These are phyloP conservation scores for Candida sanyaensis DNA, from an alignment of 1,139 yeast genomes.

Conservation along the genomic window DNA sequence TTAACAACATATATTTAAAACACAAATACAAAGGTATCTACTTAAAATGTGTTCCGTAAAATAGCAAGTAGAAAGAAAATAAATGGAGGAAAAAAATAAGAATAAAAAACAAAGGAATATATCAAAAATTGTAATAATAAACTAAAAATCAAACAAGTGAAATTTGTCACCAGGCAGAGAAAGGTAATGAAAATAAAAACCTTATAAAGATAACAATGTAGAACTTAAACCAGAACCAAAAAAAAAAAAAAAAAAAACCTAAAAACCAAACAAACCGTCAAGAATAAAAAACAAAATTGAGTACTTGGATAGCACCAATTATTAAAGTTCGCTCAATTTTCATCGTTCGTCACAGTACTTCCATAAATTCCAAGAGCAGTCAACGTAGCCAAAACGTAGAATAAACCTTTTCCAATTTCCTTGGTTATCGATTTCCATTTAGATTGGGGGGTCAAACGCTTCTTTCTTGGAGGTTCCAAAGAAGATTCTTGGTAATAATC, in stretches of 20 bases:
- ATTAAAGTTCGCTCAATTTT: not conserved
- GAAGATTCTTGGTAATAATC: not conserved
- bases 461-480: conserved; percentile 14
- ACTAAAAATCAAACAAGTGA: not conserved
- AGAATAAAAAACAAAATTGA: not conserved
- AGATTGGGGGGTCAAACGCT: conserved; percentile 7
- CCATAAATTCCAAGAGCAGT: conserved; percentile 45
- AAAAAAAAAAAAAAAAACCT: not conserved
- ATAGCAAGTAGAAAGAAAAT: too few relatives aligned
- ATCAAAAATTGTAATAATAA: not conserved
- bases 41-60: not conserved
- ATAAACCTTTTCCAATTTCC: conserved; percentile 36
- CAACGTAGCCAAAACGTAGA: conserved; percentile 37
- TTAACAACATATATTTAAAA: not conserved
- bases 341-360: conserved; percentile 14
- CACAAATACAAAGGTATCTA: not conserved
- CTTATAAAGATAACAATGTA: too few relatives aligned
- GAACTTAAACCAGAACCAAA: not conserved
- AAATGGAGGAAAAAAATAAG: too few relatives aligned
- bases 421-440: conserved; percentile 24
- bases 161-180: not conserved
- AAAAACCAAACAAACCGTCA: not conserved
- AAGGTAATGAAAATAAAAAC: not conserved
- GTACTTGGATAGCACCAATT: not conserved
- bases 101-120: not conserved